A percentile compares a stretch with the other conserved stretches of the same genome.
These are phyloP conservation scores for Fusarium domesticum DNA, from an alignment of 2,329 filamentous ascomycete genomes.

Conservation along the genomic window DNA sequence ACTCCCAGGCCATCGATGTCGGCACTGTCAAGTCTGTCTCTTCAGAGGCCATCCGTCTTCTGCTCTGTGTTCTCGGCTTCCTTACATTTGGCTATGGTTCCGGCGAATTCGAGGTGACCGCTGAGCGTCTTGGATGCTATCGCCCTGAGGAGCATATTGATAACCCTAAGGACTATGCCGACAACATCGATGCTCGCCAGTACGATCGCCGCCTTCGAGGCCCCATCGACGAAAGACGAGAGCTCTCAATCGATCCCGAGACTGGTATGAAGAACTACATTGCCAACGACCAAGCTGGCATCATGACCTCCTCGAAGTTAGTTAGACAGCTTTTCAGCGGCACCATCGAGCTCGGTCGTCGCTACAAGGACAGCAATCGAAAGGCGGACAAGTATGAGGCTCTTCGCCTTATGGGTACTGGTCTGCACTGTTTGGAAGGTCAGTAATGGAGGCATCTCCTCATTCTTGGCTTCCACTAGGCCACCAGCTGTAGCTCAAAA, in stretches of 20 bases:
- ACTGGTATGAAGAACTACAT: constrained; percentile 93
- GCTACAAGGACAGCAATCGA: constrained; percentile 57
- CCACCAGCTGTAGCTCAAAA: background rate
- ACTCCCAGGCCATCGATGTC: constrained; percentile 91
- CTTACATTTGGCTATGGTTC: constrained; percentile 84
- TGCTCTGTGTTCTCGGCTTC: constrained; percentile 87
- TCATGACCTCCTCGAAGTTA: constrained; percentile 78
- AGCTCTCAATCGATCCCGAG: constrained; percentile 73
- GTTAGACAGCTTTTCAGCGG: constrained; percentile 69
- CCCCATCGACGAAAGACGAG: constrained; percentile 72
- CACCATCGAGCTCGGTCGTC: constrained; percentile 76
- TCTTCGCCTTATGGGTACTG: constrained; percentile 80
- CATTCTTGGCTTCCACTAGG: background rate
- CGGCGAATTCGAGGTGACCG: constrained; percentile 79
- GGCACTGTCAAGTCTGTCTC: constrained; percentile 89
- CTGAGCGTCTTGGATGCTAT: constrained; percentile 79
- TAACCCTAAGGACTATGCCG: constrained; percentile 85
- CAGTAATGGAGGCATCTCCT: constrained; percentile 15
- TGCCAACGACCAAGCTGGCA: constrained; percentile 73
- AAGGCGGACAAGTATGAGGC: constrained; percentile 81
- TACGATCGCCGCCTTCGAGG: constrained; percentile 80
- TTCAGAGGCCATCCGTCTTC: constrained; percentile 83
- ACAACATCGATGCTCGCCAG: constrained; percentile 78
- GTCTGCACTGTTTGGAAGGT: constrained; percentile 83
- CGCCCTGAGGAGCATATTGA: constrained; percentile 72